Base-by-base conservation (phyloP, 768 basidiomycete species). In the Thelephora ganbajun region DNA sequence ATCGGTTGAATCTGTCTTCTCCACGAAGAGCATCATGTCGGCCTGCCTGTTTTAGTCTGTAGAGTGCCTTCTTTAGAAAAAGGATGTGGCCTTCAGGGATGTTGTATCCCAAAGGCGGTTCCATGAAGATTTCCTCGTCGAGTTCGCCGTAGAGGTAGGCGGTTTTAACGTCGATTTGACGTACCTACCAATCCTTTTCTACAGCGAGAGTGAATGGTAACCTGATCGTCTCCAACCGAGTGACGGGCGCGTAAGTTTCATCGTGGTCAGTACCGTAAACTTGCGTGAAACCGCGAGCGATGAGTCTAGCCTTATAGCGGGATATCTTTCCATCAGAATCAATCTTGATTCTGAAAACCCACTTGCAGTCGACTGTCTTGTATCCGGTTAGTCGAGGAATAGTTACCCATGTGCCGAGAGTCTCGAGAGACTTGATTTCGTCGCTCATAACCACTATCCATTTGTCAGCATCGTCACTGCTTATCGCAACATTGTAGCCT, bases 211-310 rank as follows among this genome's bases (percentile, higher is more conserved):
- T 50, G 22, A 64, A 47, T 11, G 63, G 39, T 30, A 51, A 41
- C 7, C 55, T 48, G n/a, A 63, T 52, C 0, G 61, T 51, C 1
- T 42, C 43, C 2, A 55, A 41, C 3, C 46, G 39, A 0, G 50
- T 44, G 1, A 61, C 58, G 0, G 62, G 62, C 0, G 62, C 45
- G 20, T 50, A 58, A 1, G 61, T 61, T 6, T 62, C 60, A 33
- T 48, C 46, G 56, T 57, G 68, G 46, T 69, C 64, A 5, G 62
- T 33, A 4, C 68, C 66, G 3, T 56, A 54, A 1, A 62, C 49
- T 46, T 70, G 69, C 0, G 54, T 52, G 57, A 63, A 67, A 0
- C 70, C 68, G 37, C 62, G 54, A 1, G 66, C 67, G 12, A 67
- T 64, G 11, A 69, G 52, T 6, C 63, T 51, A 0, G 61, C 67